These are phyloP conservation scores for Bacterosira constricta DNA, from an alignment of 108 stramenopile species.

Conservation along the genomic window DNA sequence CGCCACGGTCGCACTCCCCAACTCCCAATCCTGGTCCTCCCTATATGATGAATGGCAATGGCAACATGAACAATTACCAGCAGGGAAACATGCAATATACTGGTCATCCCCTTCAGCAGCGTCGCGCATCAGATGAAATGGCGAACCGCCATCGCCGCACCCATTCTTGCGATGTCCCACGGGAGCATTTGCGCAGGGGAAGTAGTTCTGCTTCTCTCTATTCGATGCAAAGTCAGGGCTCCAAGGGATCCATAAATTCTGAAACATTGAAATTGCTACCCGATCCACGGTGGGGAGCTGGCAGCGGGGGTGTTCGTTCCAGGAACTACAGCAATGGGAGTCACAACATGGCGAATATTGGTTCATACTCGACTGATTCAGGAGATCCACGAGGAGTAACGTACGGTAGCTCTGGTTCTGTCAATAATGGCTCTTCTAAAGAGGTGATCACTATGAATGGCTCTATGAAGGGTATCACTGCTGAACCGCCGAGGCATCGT, in stretches of 20 bases:
- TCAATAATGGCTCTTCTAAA: neutral
- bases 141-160: slow-evolving; percentile 22
- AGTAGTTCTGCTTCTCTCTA: slow-evolving; percentile 16
- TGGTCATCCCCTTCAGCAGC: neutral
- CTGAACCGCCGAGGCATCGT: slow-evolving; percentile 8
- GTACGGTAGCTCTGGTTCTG: slow-evolving; percentile 1
- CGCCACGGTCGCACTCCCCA: neutral
- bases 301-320: slow-evolving; percentile 16
- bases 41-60: neutral
- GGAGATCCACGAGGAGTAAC: neutral
- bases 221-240: slow-evolving; percentile 18
- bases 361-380: slow-evolving; percentile 8
- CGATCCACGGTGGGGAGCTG: slow-evolving; percentile 52
- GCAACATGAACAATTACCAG: neutral
- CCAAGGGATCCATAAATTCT: neutral
- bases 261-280: slow-evolving; percentile 36
- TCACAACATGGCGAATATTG: slow-evolving; percentile 5
- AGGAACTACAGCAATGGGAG: slow-evolving; percentile 33
- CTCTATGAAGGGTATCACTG: neutral
- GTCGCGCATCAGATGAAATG: neutral
- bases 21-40: no score
- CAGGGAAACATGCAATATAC: neutral
- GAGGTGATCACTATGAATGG: slow-evolving; percentile 10
- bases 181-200: neutral
- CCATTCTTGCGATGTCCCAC: slow-evolving; percentile 18